Evolutionary conservation across 768 basidiomycete genomes (phyloP).

Genomic region (Myochromella boudieri): DNA sequence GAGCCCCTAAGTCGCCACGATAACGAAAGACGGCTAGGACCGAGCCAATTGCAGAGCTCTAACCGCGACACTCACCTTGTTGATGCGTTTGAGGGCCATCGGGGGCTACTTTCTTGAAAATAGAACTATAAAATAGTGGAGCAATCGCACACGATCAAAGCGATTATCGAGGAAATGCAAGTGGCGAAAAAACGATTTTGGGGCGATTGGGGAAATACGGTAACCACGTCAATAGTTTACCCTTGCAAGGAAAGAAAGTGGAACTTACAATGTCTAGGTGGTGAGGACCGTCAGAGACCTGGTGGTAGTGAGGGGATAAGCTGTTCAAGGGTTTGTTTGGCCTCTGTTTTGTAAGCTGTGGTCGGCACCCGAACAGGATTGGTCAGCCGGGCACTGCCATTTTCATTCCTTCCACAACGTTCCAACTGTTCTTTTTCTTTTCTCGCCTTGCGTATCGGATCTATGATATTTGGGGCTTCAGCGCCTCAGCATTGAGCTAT

Average conservation of each 20-base stretch:
- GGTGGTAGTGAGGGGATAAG: slow-evolving; percentile 56
- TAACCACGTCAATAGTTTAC: slow-evolving; percentile 16
- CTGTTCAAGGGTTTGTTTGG: slow-evolving; percentile 39
- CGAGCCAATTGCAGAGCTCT: slow-evolving; percentile 7
- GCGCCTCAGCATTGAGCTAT: too few species aligned
- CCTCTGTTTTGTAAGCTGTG: slow-evolving; percentile 44
- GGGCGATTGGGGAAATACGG: slow-evolving; percentile 26
- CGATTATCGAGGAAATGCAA: slow-evolving; percentile 23
- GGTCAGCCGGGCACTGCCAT: slow-evolving; percentile 33
- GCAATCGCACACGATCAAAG: slow-evolving; percentile 46
- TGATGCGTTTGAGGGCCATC: slow-evolving; percentile 99
- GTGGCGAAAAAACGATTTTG: slow-evolving; percentile 29
- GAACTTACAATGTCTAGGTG: slow-evolving; percentile 34
- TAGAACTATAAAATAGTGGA: slow-evolving; percentile 28
- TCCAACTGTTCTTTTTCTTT: slow-evolving; percentile 7
- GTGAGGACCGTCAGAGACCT: slow-evolving; percentile 27
- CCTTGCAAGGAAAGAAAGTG: slow-evolving; percentile 4
- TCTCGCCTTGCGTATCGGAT: slow-evolving; percentile 14
- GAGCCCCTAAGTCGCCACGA: slow-evolving; percentile 19
- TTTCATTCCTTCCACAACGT: slow-evolving; percentile 13
- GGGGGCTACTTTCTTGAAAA: slow-evolving; percentile 25
- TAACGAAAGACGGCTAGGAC: slow-evolving; percentile 12
- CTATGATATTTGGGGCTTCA: too few species aligned
- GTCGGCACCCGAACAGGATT: slow-evolving; percentile 32
- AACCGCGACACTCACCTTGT: slow-evolving; percentile 66